Evolutionary conservation across 768 basidiomycete species (phyloP), one percentile per base, ranked within the genome.

Genomic region (Tulasnella sp.): DNA sequence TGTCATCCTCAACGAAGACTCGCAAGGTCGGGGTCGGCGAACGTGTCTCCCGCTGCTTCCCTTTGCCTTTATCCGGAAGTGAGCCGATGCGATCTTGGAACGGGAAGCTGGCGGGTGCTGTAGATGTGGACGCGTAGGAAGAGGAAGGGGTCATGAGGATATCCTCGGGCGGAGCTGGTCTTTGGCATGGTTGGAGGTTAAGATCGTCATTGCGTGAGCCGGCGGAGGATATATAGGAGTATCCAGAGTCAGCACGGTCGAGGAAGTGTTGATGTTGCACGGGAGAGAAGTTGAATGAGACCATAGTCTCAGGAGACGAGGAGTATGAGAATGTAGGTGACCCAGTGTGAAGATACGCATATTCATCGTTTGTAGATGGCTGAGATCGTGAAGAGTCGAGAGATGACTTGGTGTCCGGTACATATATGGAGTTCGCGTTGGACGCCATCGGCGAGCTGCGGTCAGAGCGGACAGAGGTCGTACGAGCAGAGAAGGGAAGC

Each of bases 201-300:
- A 8, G 53, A 55, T 27, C 19, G 30, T 27, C 34, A 43, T 25
- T 31, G 27, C 30, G 27, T 24, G 53, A 22, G 17, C 30, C 22
- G 5, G 4, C 1, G 8, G 49, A 49, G 15, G 45, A 46, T n/a
- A 59, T 34, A 29, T 49, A 48, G 2, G 44, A 49, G 17, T 49
- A 19, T 4, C 43, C 25, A 25, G 44, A 24, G 56, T 34, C 46
- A 21, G 30, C 24, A 22, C 29, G 56, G n/a, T 59, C 27, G 21
- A 31, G n/a, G n/a, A 29, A 45, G 19, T 24, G 27, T n/a, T 49
- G 31, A 24, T 30, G 44, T n/a, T 17, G 49, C 7, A n/a, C 4
- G 41, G 56, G 49, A n/a, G 56, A 59, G 31, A 59, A 50, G 31
- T 59, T 21, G 56, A 59, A 59, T 21, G 56, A 59, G 56, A 59